These are phyloP conservation scores for Nicotiana rustica DNA, from an alignment of 305 asterid species.

Conservation along the genomic window DNA sequence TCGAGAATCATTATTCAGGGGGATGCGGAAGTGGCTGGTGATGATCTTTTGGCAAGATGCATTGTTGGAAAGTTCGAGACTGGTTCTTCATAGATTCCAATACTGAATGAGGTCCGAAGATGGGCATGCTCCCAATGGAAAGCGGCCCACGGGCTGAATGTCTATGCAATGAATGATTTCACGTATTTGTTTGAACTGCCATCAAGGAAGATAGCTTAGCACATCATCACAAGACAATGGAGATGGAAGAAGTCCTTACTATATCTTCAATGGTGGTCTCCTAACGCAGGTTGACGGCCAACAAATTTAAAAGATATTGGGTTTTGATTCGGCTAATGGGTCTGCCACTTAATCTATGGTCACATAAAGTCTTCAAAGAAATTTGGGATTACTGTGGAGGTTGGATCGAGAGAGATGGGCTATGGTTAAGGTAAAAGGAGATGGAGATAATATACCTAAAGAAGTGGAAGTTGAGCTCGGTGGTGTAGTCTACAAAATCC, in stretches of 20 bases:
- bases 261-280: not conserved
- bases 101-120: too few relatives aligned
- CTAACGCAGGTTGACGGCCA: not conserved
- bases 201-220: too few relatives aligned
- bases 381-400: not conserved
- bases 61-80: too few relatives aligned
- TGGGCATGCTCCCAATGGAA: too few relatives aligned
- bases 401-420: conserved; percentile 13
- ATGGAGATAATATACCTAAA: not conserved
- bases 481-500: not conserved
- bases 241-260: not conserved
- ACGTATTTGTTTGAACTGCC: too few relatives aligned
- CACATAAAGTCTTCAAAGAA: not conserved
- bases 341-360: not conserved
- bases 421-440: not conserved
- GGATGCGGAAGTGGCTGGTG: too few relatives aligned
- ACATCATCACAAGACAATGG: too few relatives aligned
- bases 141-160: too few relatives aligned
- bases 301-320: not conserved
- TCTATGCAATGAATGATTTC: too few relatives aligned
- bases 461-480: not conserved
- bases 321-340: not conserved
- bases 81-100: too few relatives aligned
- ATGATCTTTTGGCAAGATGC: too few relatives aligned
- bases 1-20: too few relatives aligned